Evolutionary conservation across 495 filamentous ascomycete genomes (phyloP).

Genomic region (Hyaloscypha finlandica): DNA sequence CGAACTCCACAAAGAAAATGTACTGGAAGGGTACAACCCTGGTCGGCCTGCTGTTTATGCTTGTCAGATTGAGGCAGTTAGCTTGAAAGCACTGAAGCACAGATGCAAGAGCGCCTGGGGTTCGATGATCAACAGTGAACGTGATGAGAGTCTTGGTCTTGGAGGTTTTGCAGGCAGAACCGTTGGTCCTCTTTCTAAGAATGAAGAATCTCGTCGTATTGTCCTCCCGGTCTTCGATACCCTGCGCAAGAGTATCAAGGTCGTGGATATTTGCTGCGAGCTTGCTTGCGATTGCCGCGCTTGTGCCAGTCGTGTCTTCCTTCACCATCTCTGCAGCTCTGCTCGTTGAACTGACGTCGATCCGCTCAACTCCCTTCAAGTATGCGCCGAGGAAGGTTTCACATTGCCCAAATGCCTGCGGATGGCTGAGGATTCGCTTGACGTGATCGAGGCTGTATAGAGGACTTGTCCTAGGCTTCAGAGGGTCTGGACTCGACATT

Average conservation of each 20-base stretch:
- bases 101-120: slow-evolving; percentile 78
- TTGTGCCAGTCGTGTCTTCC: slow-evolving; percentile 54
- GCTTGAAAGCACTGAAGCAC: slow-evolving; percentile 75
- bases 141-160: slow-evolving; percentile 69
- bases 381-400: slow-evolving; percentile 66
- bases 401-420: slow-evolving; percentile 94
- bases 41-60: slow-evolving; percentile 85
- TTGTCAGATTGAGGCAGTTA: slow-evolving; percentile 78
- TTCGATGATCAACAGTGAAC: slow-evolving; percentile 78
- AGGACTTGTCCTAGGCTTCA: slow-evolving; percentile 37
- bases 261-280: slow-evolving; percentile 69
- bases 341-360: slow-evolving; percentile 86
- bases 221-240: slow-evolving; percentile 80
- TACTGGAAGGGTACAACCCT: slow-evolving; percentile 80
- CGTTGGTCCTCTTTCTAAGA: slow-evolving; percentile 49
- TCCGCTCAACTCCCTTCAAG: slow-evolving; percentile 69
- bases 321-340: slow-evolving; percentile 77
- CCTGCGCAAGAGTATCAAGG: slow-evolving; percentile 66
- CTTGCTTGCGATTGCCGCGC: slow-evolving; percentile 75
- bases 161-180: slow-evolving; percentile 20
- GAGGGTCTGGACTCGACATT: slow-evolving; percentile 26
- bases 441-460: slow-evolving; percentile 48
- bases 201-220: slow-evolving; percentile 92
- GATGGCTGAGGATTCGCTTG: slow-evolving; percentile 78
- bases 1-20: slow-evolving; percentile 91